phyloP scores from a whole-genome alignment of 2,329 filamentous ascomycete genomes.

The Talaromyces piceae region DNA sequence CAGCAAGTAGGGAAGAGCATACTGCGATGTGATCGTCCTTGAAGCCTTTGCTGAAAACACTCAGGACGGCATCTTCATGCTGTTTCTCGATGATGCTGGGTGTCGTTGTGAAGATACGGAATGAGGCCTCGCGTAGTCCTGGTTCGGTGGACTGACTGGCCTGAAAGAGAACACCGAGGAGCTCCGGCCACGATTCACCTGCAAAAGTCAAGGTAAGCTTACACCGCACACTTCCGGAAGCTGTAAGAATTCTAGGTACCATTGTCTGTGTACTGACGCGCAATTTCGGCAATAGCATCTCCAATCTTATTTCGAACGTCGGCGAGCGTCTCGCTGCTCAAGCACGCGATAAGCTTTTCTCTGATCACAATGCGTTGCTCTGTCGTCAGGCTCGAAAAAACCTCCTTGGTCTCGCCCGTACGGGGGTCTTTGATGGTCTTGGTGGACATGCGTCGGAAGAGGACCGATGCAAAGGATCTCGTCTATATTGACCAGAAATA shows the following conservation, averaged over 20 bases:
- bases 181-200: constrained; percentile 84
- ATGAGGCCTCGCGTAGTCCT: constrained; percentile 83
- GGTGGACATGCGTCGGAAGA: constrained; percentile 88
- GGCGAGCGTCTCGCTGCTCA: constrained; percentile 65
- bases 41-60: constrained; percentile 86
- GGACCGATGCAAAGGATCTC: constrained; percentile 83
- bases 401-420: constrained; percentile 65
- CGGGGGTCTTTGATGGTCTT: constrained; percentile 71
- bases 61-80: constrained; percentile 82
- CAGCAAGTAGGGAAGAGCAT: constrained; percentile 24
- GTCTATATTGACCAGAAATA: constrained; percentile 46
- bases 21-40: constrained; percentile 77
- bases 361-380: constrained; percentile 73
- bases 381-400: constrained; percentile 71
- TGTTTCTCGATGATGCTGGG: constrained; percentile 94
- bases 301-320: constrained; percentile 89
- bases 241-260: constrained; percentile 50
- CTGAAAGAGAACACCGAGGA: constrained; percentile 78
- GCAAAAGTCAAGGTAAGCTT: constrained; percentile 9
- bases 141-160: constrained; percentile 79
- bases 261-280: constrained; percentile 87
- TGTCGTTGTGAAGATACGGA: constrained; percentile 90
- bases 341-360: constrained; percentile 70
- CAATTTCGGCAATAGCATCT: constrained; percentile 93
- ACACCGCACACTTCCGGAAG: neutral